phyloP scores from a whole-genome alignment of 192 early-diverging fungal genomes.

The Fimicolochytrium jonesii region DNA sequence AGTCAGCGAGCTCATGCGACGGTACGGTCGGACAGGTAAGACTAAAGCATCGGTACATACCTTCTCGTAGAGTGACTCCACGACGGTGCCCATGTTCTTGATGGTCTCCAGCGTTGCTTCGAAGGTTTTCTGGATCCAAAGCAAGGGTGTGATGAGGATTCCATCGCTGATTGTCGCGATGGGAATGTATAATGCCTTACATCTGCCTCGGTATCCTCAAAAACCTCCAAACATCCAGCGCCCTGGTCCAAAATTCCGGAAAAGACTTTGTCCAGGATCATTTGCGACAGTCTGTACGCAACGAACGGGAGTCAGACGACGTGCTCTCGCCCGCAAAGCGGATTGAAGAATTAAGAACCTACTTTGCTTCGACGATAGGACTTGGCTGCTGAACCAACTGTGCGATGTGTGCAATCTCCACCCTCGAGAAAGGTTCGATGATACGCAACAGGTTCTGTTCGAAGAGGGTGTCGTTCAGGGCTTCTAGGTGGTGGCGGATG shows the following conservation, averaged over 20 bases:
- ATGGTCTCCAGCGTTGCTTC: conserved; percentile 90
- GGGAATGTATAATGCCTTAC: conserved; percentile 38
- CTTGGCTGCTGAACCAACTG: conserved; percentile 88
- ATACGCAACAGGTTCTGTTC: conserved; percentile 95
- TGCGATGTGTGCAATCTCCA: conserved; percentile 95
- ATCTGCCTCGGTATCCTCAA: conserved; percentile 84
- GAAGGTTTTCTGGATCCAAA: conserved; percentile 84
- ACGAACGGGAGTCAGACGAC: background rate
- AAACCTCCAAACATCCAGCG: conserved; percentile 89
- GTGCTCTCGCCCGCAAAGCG: background rate
- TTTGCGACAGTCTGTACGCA: conserved; percentile 76
- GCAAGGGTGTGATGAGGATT: background rate
- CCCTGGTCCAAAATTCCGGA: conserved; percentile 96
- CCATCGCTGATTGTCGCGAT: background rate
- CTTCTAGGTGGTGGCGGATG: conserved; percentile 85
- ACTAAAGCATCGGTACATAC: conserved; percentile 33
- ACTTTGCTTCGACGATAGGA: conserved; percentile 90
- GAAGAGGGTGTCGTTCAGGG: conserved; percentile 92
- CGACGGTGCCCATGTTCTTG: conserved; percentile 94
- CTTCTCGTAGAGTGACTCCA: conserved; percentile 93
- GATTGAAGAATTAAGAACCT: background rate
- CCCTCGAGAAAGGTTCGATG: conserved; percentile 97
- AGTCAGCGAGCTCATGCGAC: background rate
- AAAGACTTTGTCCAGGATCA: conserved; percentile 98
- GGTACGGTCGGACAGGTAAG: background rate